Conservation (phyloP, 2,329 filamentous ascomycete genomes). For the Exophiala alcalophila region DNA sequence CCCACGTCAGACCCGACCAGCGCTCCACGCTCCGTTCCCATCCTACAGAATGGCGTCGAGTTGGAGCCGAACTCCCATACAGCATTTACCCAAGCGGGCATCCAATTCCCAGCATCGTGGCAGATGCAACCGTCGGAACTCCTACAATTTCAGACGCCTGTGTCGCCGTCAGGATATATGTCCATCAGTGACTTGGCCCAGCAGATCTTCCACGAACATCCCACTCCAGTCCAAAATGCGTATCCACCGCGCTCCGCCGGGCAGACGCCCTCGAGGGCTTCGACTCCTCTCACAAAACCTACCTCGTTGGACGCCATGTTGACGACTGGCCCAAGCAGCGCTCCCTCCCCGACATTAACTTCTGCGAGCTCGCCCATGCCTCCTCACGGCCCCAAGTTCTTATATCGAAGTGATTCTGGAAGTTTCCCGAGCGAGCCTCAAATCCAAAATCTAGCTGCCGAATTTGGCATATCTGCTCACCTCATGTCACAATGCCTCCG, state of each 20-base stretch:
- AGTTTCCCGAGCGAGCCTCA: conserved; percentile 20
- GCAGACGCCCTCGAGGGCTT: conserved; percentile 18
- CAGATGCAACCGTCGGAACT: conserved; percentile 27
- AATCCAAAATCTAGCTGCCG: conserved; percentile 24
- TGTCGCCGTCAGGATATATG: conserved; percentile 28
- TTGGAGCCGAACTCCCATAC: conserved; percentile 24
- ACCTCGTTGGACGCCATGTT: conserved; percentile 26
- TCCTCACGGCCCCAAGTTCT: conserved; percentile 23
- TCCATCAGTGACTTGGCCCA: conserved; percentile 30
- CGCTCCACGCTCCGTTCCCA: conserved; percentile 27
- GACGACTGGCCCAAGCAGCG: conserved; percentile 5
- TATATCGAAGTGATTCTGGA: conserved; percentile 29
- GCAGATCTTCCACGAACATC: conserved; percentile 28
- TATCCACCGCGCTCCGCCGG: conserved; percentile 10
- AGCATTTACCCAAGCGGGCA: conserved; percentile 27
- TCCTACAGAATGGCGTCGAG: conserved; percentile 20
- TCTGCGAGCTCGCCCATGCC: conserved; percentile 26
- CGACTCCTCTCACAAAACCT: conserved; percentile 20
- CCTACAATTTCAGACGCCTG: conserved; percentile 26
- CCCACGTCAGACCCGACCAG: conserved; percentile 15
- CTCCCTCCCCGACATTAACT: conserved; percentile 22
- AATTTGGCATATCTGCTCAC: conserved; percentile 28
- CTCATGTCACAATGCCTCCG: conserved; percentile 31
- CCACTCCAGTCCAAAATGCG: background rate
- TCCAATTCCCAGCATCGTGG: conserved; percentile 29